Evolutionary conservation across 2,329 filamentous ascomycete species (phyloP), one percentile per base, ranked within the genome.

Genomic region (Colletotrichum sp.): DNA sequence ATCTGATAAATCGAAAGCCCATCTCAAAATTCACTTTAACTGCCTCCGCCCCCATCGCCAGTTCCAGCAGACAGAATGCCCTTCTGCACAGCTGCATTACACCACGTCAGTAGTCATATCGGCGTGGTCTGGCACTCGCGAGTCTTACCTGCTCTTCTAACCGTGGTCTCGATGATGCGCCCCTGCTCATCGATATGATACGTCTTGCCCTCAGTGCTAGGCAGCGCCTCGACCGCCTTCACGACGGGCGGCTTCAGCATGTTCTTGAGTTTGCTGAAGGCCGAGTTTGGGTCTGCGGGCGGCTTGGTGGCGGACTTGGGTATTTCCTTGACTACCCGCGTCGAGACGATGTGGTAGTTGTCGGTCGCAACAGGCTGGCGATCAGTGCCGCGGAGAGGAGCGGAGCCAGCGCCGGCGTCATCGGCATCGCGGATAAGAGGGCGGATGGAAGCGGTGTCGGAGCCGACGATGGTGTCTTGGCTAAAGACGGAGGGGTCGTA

Each of bases 181-280:
- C 74, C 76, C 67, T 77, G 39, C 34, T 77, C 70, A 61, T 77
- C 39, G 10, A 77, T 34, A n/a, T 74, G 74, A 52, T 77, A 77
- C 16, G 75, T 68, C 71, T 77, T 77, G n/a, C 71, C 71, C 57
- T 77, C 76, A 7, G 59, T n/a, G 43, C 12, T 72, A 0, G 76
- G 74, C 55, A 77, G 70, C 32, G 68, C 63, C 16, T 74, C 76
- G 2, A 66, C 52, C 1, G 76, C 76, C 59, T 74, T 74, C 21
- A 75, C 76, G 21, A 65, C 76, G 26, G 74, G 74, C 6, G 76
- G 67, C 59, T 74, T 77, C 52, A 77, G 60, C 30, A 77, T 61
- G 32, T 48, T 71, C 59, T 72, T 77, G 28, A 77, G 39, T 43
- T 39, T 74, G n/a, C 61, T 39, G 26, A 77, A 43, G n/a, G 24